Evolutionary conservation across 192 early-diverging fungal genomes (phyloP).

Genomic region (Umbelopsis sp.): DNA sequence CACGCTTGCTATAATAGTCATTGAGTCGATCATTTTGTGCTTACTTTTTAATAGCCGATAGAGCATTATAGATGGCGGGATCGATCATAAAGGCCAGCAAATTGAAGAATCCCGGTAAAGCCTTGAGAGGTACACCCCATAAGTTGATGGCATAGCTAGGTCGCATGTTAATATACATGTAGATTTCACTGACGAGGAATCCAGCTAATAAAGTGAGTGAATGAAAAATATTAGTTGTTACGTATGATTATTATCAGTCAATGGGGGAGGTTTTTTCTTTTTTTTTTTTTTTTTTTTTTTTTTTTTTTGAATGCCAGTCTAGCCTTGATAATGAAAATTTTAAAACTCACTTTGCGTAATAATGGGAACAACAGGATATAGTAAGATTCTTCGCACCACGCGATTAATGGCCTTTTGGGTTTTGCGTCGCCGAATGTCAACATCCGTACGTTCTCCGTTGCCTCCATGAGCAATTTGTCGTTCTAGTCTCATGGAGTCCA

Average conservation of each 20-base stretch:
- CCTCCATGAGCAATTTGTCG: neutral
- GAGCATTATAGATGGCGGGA: constrained; percentile 17
- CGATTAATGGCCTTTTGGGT: constrained; percentile 19
- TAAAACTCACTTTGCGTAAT: constrained; percentile 22
- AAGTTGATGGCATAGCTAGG: constrained; percentile 22
- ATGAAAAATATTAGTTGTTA: neutral
- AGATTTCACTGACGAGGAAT: constrained; percentile 21
- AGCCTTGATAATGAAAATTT: neutral
- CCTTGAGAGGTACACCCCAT: constrained; percentile 14
- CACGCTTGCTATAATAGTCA: neutral
- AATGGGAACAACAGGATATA: constrained; percentile 16
- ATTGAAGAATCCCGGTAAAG: constrained; percentile 20
- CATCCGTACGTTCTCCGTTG: constrained; percentile 2
- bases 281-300: too few species aligned
- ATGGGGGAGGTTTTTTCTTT: too few species aligned
- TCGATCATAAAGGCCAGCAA: constrained; percentile 21
- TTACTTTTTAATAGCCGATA: constrained; percentile 16
- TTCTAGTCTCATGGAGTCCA: neutral
- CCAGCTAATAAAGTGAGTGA: neutral
- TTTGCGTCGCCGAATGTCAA: constrained; percentile 5
- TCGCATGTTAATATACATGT: neutral
- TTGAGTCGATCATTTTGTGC: constrained; percentile 1
- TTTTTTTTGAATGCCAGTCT: neutral
- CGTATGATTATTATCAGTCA: too few species aligned
- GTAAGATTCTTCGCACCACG: constrained; percentile 20